Base-by-base conservation (phyloP, 148 eudicot genomes). In the Chenopodium suecicum region DNA sequence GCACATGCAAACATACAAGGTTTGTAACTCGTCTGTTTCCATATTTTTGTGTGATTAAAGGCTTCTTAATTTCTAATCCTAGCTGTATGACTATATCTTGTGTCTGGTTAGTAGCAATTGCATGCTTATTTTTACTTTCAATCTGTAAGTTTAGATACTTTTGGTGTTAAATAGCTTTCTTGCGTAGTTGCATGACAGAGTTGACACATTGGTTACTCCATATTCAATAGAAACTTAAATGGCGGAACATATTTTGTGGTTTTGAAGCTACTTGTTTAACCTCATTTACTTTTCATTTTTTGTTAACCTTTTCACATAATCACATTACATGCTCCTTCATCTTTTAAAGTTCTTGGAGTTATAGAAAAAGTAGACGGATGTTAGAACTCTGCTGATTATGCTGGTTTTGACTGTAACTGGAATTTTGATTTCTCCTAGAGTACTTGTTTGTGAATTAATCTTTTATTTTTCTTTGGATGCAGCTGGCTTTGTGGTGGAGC, bases 401-500 rank as follows among this genome's bases (percentile, higher is more conserved):
- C 75, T 44, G 47, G 31, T 72, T 1, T 44, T 72, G 54, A 44
- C 31, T 8, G 4, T 20, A 2, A 14, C 46, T 70, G 74, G 41
- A 50, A 69, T 32, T 32, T 50, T 11, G 14, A 50, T 50, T 58
- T 5, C 63, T 14, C 63, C 63, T 58, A 25, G 66, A 22, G 46
- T 4, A 70, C 48, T 70, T 22, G 7, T 64, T 13, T 64, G 13
- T 34, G 37, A 73, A 65, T 66, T 81, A 22, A 12, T 31, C 10
- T 44, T 29, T 47, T 27, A 19, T 16, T 48, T 46, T 25, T 9
- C 67, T 63, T 58, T 79, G 65, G n/a, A 60, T 85, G 84, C 76
- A 91, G 97, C 83, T 93, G 95, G 95, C 75, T 90, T 72, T 93
- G 97, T 90, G 95, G 90, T 73, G 90, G 83, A 75, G 91, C 92